A percentile compares a stretch with the other conserved stretches of the same genome.
Conservation (phyloP, 345 rosid genomes). For the Linum tenue region DNA sequence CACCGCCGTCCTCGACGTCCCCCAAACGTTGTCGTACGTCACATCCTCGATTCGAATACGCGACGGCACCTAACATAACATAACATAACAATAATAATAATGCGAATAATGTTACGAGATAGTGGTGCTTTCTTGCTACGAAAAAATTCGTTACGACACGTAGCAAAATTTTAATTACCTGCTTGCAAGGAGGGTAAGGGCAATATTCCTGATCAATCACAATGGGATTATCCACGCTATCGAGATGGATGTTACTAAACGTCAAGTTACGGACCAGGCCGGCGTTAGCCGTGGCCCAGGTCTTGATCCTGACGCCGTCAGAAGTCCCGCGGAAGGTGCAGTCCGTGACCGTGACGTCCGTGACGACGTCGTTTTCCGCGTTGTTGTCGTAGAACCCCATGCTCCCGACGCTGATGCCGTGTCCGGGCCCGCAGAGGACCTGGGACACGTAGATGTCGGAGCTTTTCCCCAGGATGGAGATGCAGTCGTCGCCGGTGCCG, state of each 20-base stretch:
- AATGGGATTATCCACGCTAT: conserved; percentile 22
- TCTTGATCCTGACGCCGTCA: conserved; percentile 32
- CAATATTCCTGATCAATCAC: conserved; percentile 32
- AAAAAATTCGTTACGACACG: too few relatives aligned
- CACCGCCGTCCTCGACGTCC: conserved; percentile 15
- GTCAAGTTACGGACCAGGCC: conserved; percentile 5
- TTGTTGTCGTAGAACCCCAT: conserved; percentile 18
- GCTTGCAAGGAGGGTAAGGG: conserved; percentile 12
- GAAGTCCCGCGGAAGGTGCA: conserved; percentile 16
- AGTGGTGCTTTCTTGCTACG: too few relatives aligned
- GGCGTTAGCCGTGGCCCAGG: conserved; percentile 15
- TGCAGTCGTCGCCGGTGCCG: conserved; percentile 54
- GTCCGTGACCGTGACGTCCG: conserved; percentile 8
- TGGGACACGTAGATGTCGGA: conserved; percentile 24
- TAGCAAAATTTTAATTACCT: background rate
- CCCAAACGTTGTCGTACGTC: conserved; percentile 24
- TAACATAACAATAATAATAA: background rate
- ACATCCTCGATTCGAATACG: conserved; percentile 24
- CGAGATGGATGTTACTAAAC: conserved; percentile 13
- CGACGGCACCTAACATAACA: conserved; percentile 17
- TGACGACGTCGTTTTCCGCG: conserved; percentile 5
- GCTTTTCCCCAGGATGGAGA: conserved; percentile 33
- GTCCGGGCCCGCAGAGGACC: conserved; percentile 42
- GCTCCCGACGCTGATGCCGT: conserved; percentile 38
- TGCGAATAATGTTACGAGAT: too few relatives aligned